A percentile compares a stretch with the other conserved stretches of the same genome.
Conservation (phyloP, 495 filamentous ascomycete genomes). For the Aspergillus sparsus region DNA sequence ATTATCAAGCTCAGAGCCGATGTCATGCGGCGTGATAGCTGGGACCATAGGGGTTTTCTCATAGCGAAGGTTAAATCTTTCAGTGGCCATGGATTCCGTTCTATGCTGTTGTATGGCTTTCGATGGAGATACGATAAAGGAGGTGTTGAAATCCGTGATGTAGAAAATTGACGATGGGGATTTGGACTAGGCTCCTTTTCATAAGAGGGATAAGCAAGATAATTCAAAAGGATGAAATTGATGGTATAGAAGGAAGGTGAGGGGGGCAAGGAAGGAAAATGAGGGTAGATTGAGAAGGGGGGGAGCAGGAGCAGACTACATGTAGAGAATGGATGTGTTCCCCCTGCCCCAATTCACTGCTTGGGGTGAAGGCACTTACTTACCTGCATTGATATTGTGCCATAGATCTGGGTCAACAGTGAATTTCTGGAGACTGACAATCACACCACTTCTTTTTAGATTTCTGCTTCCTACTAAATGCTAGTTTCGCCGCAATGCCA, state of each 20-base stretch:
- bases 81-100: conserved; percentile 6
- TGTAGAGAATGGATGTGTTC: neutral
- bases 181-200: neutral
- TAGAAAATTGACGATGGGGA: neutral
- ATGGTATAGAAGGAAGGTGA: neutral
- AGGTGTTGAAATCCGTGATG: neutral
- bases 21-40: conserved; percentile 4
- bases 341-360: neutral
- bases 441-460: no score
- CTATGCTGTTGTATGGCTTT: neutral
- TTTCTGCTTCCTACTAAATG: neutral
- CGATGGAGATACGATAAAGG: neutral
- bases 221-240: neutral
- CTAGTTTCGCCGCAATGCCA: no score
- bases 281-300: neutral
- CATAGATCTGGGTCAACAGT: no score
- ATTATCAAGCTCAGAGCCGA: conserved; percentile 23
- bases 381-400: no score
- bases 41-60: neutral
- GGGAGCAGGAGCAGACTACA: neutral
- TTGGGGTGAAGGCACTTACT: neutral
- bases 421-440: no score
- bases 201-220: neutral
- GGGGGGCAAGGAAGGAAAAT: neutral
- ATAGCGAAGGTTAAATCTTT: conserved; percentile 3